phyloP scores from a whole-genome alignment of 2,329 filamentous ascomycete genomes.

The Hysterium pulicare region DNA sequence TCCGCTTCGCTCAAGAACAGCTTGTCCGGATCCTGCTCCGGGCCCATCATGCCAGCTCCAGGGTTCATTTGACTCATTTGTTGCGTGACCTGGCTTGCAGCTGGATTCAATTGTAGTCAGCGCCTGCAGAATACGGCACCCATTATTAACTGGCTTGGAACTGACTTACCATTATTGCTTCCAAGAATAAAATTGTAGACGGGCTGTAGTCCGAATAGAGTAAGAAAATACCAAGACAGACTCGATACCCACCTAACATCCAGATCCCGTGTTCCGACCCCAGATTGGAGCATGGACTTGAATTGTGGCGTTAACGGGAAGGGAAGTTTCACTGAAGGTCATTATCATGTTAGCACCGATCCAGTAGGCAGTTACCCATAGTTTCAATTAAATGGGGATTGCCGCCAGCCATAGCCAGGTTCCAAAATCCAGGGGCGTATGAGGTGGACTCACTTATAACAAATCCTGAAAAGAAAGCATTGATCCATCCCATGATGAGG shows the following conservation, averaged over 20 bases:
- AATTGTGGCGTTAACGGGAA: conserved; percentile 98
- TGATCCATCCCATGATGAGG: conserved; percentile 99
- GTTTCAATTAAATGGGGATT: not conserved
- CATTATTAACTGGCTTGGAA: not conserved
- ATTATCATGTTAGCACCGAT: conserved; percentile 1
- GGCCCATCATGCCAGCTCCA: conserved; percentile 77
- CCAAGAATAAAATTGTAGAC: conserved; percentile 97
- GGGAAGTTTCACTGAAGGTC: conserved; percentile 75
- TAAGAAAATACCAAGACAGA: conserved; percentile 98
- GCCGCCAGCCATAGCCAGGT: not conserved
- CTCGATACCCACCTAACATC: conserved; percentile 98
- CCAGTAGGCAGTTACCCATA: not conserved
- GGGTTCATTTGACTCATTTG: conserved; percentile 75
- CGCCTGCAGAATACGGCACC: conserved; percentile 5
- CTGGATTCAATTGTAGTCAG: conserved; percentile 48
- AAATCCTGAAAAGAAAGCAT: conserved; percentile 97
- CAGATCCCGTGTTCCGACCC: conserved; percentile 91
- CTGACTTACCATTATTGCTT: conserved; percentile 80
- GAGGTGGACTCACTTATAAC: conserved; percentile 72
- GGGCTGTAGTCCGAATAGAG: conserved; percentile 91
- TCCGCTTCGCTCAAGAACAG: conserved; percentile 89
- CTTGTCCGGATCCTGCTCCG: conserved; percentile 93
- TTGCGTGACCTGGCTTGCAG: conserved; percentile 86
- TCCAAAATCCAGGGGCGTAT: not conserved
- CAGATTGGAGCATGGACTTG: conserved; percentile 98